Evolutionary conservation across 2,329 filamentous ascomycete species (phyloP).

Genomic region (Thielaviopsis ethacetica): DNA sequence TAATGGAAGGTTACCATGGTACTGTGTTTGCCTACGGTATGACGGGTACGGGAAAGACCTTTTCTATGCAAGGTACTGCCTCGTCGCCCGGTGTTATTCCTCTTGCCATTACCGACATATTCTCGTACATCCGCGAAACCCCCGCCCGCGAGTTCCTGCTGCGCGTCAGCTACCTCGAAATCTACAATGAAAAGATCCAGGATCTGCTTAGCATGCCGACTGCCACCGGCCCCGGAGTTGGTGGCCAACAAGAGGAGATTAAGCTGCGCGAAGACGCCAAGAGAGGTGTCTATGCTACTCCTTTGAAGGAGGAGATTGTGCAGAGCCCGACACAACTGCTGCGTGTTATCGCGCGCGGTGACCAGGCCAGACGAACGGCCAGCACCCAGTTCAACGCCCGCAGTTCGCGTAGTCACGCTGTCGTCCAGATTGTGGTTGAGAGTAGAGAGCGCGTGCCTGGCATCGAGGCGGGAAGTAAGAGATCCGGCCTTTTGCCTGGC

Average conservation of each 20-base stretch:
- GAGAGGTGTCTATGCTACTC: conserved; percentile 87
- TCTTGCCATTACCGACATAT: conserved; percentile 94
- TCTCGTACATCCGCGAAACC: conserved; percentile 96
- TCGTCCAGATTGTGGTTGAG: conserved; percentile 97
- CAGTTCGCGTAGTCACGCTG: conserved; percentile 93
- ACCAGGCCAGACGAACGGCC: conserved; percentile 74
- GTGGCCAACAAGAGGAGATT: conserved; percentile 67
- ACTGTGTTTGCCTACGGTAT: conserved; percentile 98
- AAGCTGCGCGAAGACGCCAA: conserved; percentile 94
- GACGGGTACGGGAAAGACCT: conserved; percentile 99
- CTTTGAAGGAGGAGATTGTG: conserved; percentile 94
- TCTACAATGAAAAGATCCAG: conserved; percentile 96
- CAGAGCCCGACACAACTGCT: conserved; percentile 92
- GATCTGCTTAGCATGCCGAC: conserved; percentile 70
- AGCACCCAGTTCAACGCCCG: conserved; percentile 95
- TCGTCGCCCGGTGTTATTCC: conserved; percentile 93
- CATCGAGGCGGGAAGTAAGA: conserved; percentile 40
- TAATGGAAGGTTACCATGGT: conserved; percentile 98
- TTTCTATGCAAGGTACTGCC: conserved; percentile 97
- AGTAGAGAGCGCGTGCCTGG: conserved; percentile 70
- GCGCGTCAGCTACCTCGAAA: conserved; percentile 93
- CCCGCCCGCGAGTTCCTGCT: conserved; percentile 86
- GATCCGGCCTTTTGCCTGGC: conserved; percentile 57
- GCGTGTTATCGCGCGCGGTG: conserved; percentile 85
- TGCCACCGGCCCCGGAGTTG: conserved; percentile 35